Evolutionary conservation across 1,284 basidiomycete genomes (phyloP), one percentile per base, ranked within the genome.

Genomic region (Hemileia vastatrix): DNA sequence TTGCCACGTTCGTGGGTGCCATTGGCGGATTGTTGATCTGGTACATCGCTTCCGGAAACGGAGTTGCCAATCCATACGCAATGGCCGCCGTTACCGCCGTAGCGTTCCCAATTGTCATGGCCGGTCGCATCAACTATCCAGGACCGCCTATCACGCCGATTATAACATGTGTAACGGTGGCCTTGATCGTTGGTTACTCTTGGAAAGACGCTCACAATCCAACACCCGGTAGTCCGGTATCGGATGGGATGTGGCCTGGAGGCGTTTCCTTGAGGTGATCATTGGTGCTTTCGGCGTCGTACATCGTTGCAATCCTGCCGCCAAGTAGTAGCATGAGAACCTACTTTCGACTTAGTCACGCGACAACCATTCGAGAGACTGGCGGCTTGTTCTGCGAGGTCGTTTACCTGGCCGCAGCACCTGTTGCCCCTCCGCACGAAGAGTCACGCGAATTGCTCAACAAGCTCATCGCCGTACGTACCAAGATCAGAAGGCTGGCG

Each of bases 101-200:
- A 5, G 82, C 80, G 33, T 87, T 87, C 68, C 87, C 87, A 0
- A 84, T 84, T 69, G 83, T 82, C 13, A 71, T 76, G 77, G 70
- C 77, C 63, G 76, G 80, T 36, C 79, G 87, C 23, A 74, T 90
- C 21, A 86, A 91, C 75, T 87, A 82, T 80, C 86, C 88, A 0
- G 83, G 83, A 8, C 81, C 84, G 1, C 83, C 84, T 0, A 83
- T 89, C 78, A 84, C 81, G 45, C 83, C 84, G 59, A 79, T 89
- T 55, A 84, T 93, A 54, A 83, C 86, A 65, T 83, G 84, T 63
- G 83, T 90, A 1, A 90, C 88, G 0, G 76, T 81, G 13, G 80
- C 80, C 32, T 74, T 90, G 72, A 86, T 88, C 0, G 71, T 88
- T 49, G 87, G 86, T 1, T 88, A 84, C 72, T 87, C 84, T n/a